Conservation (phyloP, 2,329 filamentous ascomycete genomes). For the Tolypocladium tropicale region DNA sequence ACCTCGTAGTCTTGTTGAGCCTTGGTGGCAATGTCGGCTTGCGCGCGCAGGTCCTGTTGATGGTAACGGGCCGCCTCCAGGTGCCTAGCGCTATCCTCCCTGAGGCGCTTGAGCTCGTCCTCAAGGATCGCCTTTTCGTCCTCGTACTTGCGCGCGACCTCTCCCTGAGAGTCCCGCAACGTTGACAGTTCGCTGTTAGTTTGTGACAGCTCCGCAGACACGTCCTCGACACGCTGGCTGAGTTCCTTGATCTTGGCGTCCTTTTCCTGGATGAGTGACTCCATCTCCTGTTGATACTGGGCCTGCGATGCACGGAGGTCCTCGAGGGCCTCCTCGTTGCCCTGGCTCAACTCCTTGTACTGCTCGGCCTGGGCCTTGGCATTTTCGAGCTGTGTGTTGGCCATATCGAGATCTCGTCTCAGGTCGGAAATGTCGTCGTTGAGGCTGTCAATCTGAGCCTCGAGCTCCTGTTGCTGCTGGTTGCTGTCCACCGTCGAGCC, state of each 20-base stretch:
- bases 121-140: constrained; percentile 76
- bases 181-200: constrained; percentile 75
- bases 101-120: constrained; percentile 68
- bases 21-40: constrained; percentile 86
- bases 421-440: constrained; percentile 76
- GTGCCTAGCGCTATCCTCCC: constrained; percentile 74
- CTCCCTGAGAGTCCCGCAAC: constrained; percentile 70
- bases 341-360: constrained; percentile 80
- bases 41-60: constrained; percentile 83
- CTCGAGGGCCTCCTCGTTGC: constrained; percentile 77
- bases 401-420: constrained; percentile 75
- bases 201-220: constrained; percentile 69
- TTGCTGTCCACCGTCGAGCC: constrained; percentile 30
- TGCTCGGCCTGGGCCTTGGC: constrained; percentile 74
- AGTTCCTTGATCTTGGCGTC: constrained; percentile 71
- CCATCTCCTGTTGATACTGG: constrained; percentile 79
- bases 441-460: constrained; percentile 67
- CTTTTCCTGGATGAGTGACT: constrained; percentile 64
- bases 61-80: constrained; percentile 72
- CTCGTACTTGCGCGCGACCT: constrained; percentile 58
- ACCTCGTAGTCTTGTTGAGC: constrained; percentile 93
- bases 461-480: constrained; percentile 37
- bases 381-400: constrained; percentile 69
- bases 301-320: constrained; percentile 73
- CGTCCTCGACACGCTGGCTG: constrained; percentile 71